Evolutionary conservation across 148 eudicot genomes (phyloP), one percentile per base, ranked within the genome.

Genomic region (Vaccinium vitisidaea): DNA sequence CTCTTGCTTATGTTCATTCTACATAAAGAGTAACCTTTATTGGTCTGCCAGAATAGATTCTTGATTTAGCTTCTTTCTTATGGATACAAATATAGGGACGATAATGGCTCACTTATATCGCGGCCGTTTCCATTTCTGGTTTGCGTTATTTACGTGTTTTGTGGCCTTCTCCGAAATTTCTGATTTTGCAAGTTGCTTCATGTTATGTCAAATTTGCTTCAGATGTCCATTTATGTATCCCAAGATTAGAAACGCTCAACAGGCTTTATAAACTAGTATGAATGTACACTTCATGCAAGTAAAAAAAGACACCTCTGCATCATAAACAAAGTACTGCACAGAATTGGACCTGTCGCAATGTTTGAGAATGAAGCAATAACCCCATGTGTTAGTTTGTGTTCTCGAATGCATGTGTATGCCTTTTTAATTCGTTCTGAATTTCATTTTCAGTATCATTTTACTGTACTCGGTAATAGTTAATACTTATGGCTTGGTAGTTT

Each of bases 141-240:
- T 77, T 84, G 74, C 15, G 9, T 77, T n/a, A n/a, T 63, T 63
- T 63, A 11, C 23, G 69, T 59, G 69, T 63, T 63, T 63, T n/a
- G 69, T 63, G 27, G 69, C 13, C 69, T 61, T 50, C 32, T n/a
- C 21, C 8, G 30, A 12, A 67, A 10, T 25, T 67, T 67, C 2
- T 10, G 73, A 23, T 27, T 67, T 11, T 67, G 15, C 73, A 67
- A 27, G 73, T 67, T 27, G 73, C 16, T 25, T 67, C 73, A 67
- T 67, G 23, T 65, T 25, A 23, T 67, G 73, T 67, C 39, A 67
- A n/a, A 25, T 67, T 6, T 14, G 7, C 25, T 15, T 67, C 27
- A 27, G 36, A 67, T 67, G 73, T 67, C 73, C 7, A 23, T 67
- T 25, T 25, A 32, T 67, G 14, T 11, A 67, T 10, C 73, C 73